These are phyloP conservation scores for Epichloe coenophiala DNA, from an alignment of 2,329 filamentous ascomycete genomes.

Conservation along the genomic window DNA sequence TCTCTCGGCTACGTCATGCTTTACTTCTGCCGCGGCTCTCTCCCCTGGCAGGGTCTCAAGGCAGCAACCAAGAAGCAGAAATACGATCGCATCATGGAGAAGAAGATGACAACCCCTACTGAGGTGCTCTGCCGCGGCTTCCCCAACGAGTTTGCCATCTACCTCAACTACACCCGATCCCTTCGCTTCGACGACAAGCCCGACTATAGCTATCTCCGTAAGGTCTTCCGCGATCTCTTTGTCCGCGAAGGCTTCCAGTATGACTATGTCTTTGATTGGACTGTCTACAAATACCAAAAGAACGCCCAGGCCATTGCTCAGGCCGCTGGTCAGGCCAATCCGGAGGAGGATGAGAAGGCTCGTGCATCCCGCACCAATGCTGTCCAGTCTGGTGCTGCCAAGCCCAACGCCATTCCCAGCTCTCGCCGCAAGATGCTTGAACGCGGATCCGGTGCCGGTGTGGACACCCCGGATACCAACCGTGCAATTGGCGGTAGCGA, in stretches of 20 bases:
- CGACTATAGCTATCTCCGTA: slow-evolving; percentile 97
- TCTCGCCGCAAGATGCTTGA: slow-evolving; percentile 77
- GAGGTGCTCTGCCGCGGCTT: slow-evolving; percentile 98
- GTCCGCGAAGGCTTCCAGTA: slow-evolving; percentile 99
- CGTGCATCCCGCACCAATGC: slow-evolving; percentile 53
- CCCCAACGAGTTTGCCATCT: slow-evolving; percentile 98
- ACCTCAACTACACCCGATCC: slow-evolving; percentile 97
- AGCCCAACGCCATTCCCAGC: slow-evolving; percentile 62
- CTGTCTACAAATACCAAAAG: slow-evolving; percentile 99
- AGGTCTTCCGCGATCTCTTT: slow-evolving; percentile 99
- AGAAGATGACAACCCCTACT: slow-evolving; percentile 99
- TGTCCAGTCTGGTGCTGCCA: slow-evolving; percentile 49
- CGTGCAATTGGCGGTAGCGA: slow-evolving; percentile 68
- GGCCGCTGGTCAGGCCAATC: slow-evolving; percentile 52
- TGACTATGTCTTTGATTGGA: slow-evolving; percentile 99
- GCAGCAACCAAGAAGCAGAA: slow-evolving; percentile 99
- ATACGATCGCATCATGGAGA: slow-evolving; percentile 99
- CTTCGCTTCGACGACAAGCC: slow-evolving; percentile 99
- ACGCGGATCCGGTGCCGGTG: slow-evolving; percentile 41
- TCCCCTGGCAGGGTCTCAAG: slow-evolving; percentile 97
- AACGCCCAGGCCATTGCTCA: slow-evolving; percentile 86
- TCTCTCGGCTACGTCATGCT: slow-evolving; percentile 98
- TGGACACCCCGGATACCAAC: slow-evolving; percentile 59
- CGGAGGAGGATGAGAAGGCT: slow-evolving; percentile 65
- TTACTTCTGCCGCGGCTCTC: slow-evolving; percentile 97